These are phyloP conservation scores for Kregervanrija fluxuum DNA, from an alignment of 805 yeast species.

Conservation along the genomic window DNA sequence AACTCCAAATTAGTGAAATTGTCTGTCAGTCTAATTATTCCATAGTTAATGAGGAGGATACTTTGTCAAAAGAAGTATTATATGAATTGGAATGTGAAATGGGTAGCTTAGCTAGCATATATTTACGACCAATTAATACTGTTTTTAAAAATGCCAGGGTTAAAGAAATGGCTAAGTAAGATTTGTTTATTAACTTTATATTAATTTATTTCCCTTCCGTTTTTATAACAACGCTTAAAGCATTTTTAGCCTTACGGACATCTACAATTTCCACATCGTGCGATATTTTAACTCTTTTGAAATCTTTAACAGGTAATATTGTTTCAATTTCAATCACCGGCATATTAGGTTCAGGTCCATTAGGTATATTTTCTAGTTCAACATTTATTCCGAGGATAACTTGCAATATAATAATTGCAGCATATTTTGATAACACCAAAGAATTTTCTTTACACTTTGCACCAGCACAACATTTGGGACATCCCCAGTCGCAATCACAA, in stretches of 20 bases:
- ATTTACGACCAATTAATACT: conserved; percentile 74
- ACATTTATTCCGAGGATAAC: conserved; percentile 49
- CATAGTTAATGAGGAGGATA: conserved; percentile 59
- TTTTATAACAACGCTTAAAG: conserved; percentile 15
- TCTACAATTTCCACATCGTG: conserved; percentile 51
- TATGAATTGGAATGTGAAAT: conserved; percentile 80
- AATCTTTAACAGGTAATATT: conserved; percentile 43
- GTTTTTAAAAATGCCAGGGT: conserved; percentile 63
- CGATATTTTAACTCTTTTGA: conserved; percentile 47
- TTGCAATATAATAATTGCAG: conserved; percentile 64
- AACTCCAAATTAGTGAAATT: conserved; percentile 32
- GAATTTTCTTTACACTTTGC: conserved; percentile 74
- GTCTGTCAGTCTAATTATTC: conserved; percentile 62
- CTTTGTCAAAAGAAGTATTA: conserved; percentile 57
- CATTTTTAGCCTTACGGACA: conserved; percentile 22
- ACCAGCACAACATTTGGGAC: conserved; percentile 84
- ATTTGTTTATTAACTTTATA: conserved; percentile 29
- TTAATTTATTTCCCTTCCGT: conserved; percentile 15
- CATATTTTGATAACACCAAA: conserved; percentile 81
- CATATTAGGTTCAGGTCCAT: conserved; percentile 74
- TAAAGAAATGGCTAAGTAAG: conserved; percentile 42
- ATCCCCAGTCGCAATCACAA: conserved; percentile 65
- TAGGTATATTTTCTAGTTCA: conserved; percentile 42
- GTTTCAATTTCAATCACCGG: conserved; percentile 67
- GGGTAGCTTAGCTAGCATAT: conserved; percentile 78